A percentile compares a stretch with the other conserved stretches of the same genome.
Evolutionary conservation across 768 basidiomycete genomes (phyloP).

Genomic region (Kwoniella botswanensis): DNA sequence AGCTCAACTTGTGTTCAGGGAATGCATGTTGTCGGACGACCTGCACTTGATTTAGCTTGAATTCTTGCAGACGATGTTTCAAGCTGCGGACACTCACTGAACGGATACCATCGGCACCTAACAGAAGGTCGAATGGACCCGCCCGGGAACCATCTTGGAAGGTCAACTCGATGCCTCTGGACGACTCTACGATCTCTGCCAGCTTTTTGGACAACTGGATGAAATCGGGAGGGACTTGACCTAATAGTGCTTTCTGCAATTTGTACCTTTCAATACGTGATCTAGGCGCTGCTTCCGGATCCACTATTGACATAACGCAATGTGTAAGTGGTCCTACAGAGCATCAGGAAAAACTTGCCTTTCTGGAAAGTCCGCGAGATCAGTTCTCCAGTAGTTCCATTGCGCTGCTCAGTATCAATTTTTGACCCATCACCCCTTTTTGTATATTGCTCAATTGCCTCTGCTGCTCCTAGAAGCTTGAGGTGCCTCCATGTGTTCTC

Average conservation of each 20-base stretch:
- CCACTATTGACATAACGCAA: constrained; percentile 2
- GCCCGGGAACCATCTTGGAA: constrained; percentile 35
- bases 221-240: constrained; percentile 28
- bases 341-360: constrained; percentile 6
- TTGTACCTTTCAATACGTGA: constrained; percentile 39
- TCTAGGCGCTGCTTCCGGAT: constrained; percentile 25
- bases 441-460: constrained; percentile 28
- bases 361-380: constrained; percentile 14
- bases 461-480: constrained; percentile 28
- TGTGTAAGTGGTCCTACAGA: not conserved
- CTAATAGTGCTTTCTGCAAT: constrained; percentile 39
- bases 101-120: constrained; percentile 49
- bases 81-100: constrained; percentile 26
- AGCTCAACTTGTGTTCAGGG: constrained; percentile 39
- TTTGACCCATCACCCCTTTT: constrained; percentile 24
- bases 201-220: constrained; percentile 42
- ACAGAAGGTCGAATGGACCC: constrained; percentile 38
- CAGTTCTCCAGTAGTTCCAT: constrained; percentile 26
- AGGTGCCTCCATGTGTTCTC: constrained; percentile 46
- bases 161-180: constrained; percentile 17
- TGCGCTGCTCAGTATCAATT: constrained; percentile 24
- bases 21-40: constrained; percentile 40
- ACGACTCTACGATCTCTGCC: constrained; percentile 13
- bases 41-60: constrained; percentile 14
- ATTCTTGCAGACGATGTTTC: too few species aligned